Evolutionary conservation across 2,329 filamentous ascomycete genomes (phyloP).

Genomic region (Talaromyces sp.): DNA sequence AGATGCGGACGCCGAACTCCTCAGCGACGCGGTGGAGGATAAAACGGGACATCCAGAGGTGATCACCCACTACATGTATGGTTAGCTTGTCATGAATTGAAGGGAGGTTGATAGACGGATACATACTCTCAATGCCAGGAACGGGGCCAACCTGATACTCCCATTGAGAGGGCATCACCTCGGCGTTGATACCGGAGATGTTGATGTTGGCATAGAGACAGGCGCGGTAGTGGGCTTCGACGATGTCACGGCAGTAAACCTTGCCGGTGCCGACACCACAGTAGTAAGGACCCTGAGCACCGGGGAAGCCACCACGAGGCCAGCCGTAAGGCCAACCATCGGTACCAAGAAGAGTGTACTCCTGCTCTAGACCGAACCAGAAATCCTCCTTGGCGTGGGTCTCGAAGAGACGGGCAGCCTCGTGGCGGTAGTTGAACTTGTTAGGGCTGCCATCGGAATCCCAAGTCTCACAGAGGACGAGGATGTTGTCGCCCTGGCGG

Average conservation of each 20-base stretch:
- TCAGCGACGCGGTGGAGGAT: slow-evolving; percentile 89
- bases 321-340: slow-evolving; percentile 90
- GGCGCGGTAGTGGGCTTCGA: slow-evolving; percentile 91
- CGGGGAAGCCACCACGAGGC: slow-evolving; percentile 84
- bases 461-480: slow-evolving; percentile 94
- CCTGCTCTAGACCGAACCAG: slow-evolving; percentile 98
- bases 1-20: slow-evolving; percentile 95
- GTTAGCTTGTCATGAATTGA: not conserved
- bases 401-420: slow-evolving; percentile 87
- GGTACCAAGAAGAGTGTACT: slow-evolving; percentile 90
- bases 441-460: slow-evolving; percentile 92
- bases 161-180: slow-evolving; percentile 98
- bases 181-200: slow-evolving; percentile 98
- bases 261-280: slow-evolving; percentile 97
- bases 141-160: slow-evolving; percentile 97
- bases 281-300: slow-evolving; percentile 93
- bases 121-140: slow-evolving; percentile 77
- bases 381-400: slow-evolving; percentile 78
- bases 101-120: not conserved
- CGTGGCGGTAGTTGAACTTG: slow-evolving; percentile 97
- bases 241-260: slow-evolving; percentile 97
- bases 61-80: slow-evolving; percentile 73
- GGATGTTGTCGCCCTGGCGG: slow-evolving; percentile 85
- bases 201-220: slow-evolving; percentile 87
- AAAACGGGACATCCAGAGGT: slow-evolving; percentile 93